Base-by-base conservation (phyloP, 2,329 filamentous ascomycete species). In the Phaeosphaeriaceae sp. region DNA sequence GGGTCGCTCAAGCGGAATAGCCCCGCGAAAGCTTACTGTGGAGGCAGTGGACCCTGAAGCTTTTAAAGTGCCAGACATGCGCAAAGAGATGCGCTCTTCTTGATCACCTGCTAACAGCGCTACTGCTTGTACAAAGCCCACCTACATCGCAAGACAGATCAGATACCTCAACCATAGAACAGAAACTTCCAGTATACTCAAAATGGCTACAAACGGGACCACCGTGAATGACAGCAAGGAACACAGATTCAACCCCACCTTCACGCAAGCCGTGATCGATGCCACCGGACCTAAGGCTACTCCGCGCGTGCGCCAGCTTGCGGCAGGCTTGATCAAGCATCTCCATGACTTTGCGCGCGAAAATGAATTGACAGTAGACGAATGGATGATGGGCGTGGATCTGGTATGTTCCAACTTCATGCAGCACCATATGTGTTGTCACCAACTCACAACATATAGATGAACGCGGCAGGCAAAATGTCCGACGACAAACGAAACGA, bases 281-380 rank as follows among this genome's bases (percentile, higher is more conserved):
- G 84, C 88, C 65, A 93, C 92, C 82, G 88, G 89, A 49, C 88
- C 89, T 64, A 88, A 91, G 69, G 88, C 88, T 15, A 81, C 84
- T 46, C 86, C 89, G 55, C 84, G 91, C 57, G 84, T 88, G 68
- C 84, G 88, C 59, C 81, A 87, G 67, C 82, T 93, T 67, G 81
- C 93, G 61, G 78, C 83, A 55, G 82, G 86, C 30, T 79, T 93
- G 66, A 88, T 93, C 76, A 83, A 81, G 55, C 90, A 93, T 80
- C 82, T 94, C 56, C 91, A 94, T 81, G 90, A 93, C 78, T 93
- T 93, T 76, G 85, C 88, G 59, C 86, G 91, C 57, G 91, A 93
- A 71, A 87, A 91, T 69, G 90, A 93, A 78, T 86, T 93, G 52
- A 92, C 88, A 3, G 83, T 88, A n/a, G 90, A 91, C 55, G 91